Evolutionary conservation across 148 eudicot genomes (phyloP), one percentile per base, ranked within the genome.

Genomic region (Persicaria tinctoria): DNA sequence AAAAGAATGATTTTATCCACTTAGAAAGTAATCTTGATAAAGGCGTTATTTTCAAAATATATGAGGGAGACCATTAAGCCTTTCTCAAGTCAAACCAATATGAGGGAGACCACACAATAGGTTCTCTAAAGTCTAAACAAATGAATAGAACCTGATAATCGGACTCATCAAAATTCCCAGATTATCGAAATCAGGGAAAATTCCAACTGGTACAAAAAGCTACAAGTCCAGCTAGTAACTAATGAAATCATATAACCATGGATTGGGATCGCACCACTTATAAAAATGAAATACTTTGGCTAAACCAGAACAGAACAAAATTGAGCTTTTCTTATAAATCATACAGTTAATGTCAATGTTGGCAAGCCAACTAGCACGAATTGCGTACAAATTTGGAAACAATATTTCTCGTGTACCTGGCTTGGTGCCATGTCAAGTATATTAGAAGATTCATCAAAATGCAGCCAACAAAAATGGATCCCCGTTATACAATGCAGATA

Each of bases 131-230:
- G 32, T 20, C 23, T 20, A 20, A 20, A 20, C 13, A 46, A 46
- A 64, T 20, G 73, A 66, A 74, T 17, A 45, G 60, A 47, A 93
- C 98, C 97, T 91, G 95, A 82, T 80, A 75, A 20, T 20, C 23
- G n/a, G n/a, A n/a, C n/a, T n/a, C n/a, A 75, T 88, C 97, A 87
- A 83, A 17, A 47, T 70, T 70, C 23, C 32, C 41, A 57, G 62
- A 62, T 20, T 72, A 48, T 32, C 10, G 5, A 10, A 12, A 62
- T 3, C 23, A 45, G 54, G 73, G 68, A 56, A 75, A 71, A 59
- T 68, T n/a, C 50, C 16, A 20, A 64, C 17, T 38, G 41, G 46
- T 41, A 64, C 17, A 27, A 64, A 13, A 38, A 64, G 16, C 70
- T 32, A 8, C 70, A 64, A n/a, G 38, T 64, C 47, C 17, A 41